Evolutionary conservation across 768 basidiomycete genomes (phyloP), one percentile per base, ranked within the genome.

Genomic region (Phanerochaete sordida): DNA sequence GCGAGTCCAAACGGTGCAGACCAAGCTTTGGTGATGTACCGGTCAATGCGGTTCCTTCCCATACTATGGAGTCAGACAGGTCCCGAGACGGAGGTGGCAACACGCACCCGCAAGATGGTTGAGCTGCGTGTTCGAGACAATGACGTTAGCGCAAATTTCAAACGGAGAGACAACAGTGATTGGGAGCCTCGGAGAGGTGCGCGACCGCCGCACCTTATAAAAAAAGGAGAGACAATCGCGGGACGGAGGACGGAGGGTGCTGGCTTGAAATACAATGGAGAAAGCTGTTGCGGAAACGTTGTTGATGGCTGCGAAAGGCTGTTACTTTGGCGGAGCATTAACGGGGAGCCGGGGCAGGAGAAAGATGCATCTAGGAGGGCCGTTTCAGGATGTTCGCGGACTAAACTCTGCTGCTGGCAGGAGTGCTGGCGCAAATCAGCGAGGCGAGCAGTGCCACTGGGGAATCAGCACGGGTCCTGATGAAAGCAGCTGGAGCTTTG

Each of bases 341-440:
- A 58, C 44, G 46, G 55, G 15, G 60, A 56, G 28, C 51, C 59
- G 28, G 8, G 27, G 43, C 44, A 48, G 21, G 31, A 50, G 23
- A 23, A 55, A 58, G 57, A 49, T 39, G 48, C 2, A 47, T 49
- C 50, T 37, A 19, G 33, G 48, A 6, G 44, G 45, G 24, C 51
- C 26, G 61, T 62, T 62, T 62, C 57, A 62, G 61, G 35, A 26
- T 15, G 44, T 12, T 57, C 24, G 31, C 35, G 51, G 61, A 58
- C 27, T 56, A 31, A 48, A 48, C 39, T 55, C 51, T 43, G 27
- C 50, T 61, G n/a, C 48, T 24, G 15, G 45, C 57, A 62, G 61
- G 57, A 43, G 19, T 49, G 58, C 61, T 58, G 51, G 48, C 45
- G 57, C 52, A 48, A 53, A 57, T 58, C 56, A 48, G 48, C 37